These are phyloP conservation scores for Cordyceps farinosa DNA, from an alignment of 2,329 filamentous ascomycete genomes.

Conservation along the genomic window DNA sequence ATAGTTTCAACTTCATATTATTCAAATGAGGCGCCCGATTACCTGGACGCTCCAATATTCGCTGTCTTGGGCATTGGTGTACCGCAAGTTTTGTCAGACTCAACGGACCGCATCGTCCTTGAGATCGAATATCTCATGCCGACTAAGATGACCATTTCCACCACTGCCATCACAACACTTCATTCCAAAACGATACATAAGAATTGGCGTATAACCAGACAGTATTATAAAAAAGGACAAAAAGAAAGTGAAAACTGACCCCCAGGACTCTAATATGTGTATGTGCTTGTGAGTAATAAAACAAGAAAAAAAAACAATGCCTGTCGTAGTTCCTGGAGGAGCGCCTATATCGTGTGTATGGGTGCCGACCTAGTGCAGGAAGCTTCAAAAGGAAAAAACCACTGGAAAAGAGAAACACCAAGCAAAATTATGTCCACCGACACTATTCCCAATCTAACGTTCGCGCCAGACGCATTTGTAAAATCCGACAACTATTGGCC, in stretches of 20 bases:
- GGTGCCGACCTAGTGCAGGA: background rate
- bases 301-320: conserved; percentile 25
- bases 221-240: conserved; percentile 23
- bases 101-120: conserved; percentile 4
- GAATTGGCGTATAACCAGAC: conserved; percentile 17
- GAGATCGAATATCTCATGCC: conserved; percentile 1
- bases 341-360: conserved; percentile 8
- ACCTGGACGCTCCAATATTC: conserved; percentile 16
- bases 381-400: conserved; percentile 16
- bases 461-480: conserved; percentile 19
- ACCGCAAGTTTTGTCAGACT: conserved; percentile 8
- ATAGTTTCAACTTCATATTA: conserved; percentile 17
- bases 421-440: conserved; percentile 21
- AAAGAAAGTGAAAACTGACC: conserved; percentile 27
- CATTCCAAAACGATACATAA: conserved; percentile 17
- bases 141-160: conserved; percentile 4
- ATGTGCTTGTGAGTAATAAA: conserved; percentile 16
- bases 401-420: conserved; percentile 17
- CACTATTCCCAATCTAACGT: conserved; percentile 23
- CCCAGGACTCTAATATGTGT: conserved; percentile 31
- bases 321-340: conserved; percentile 25
- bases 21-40: conserved; percentile 18
- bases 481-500: conserved; percentile 1
- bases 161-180: conserved; percentile 7
- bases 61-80: conserved; percentile 12